These are phyloP conservation scores for Ceratocystis diversiconidia DNA, from an alignment of 2,329 filamentous ascomycete genomes.

Conservation along the genomic window DNA sequence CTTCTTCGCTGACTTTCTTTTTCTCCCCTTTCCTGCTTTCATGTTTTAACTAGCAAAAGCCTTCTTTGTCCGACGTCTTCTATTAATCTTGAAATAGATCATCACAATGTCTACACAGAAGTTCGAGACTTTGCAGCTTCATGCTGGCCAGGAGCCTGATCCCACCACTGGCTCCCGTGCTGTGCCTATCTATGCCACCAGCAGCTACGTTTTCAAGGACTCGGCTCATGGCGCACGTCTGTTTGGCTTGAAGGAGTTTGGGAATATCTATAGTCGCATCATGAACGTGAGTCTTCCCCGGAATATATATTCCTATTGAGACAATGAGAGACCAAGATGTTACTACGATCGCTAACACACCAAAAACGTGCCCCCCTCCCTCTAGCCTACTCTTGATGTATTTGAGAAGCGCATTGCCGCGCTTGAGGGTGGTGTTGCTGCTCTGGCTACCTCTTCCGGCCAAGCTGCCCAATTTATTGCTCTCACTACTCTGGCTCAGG, in stretches of 20 bases:
- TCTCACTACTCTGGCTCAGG: slow-evolving; percentile 67
- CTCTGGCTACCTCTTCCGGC: slow-evolving; percentile 71
- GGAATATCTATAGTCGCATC: slow-evolving; percentile 95
- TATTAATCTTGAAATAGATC: slow-evolving; percentile 14
- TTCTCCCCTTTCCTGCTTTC: neutral
- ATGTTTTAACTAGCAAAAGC: neutral
- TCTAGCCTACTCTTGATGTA: slow-evolving; percentile 80
- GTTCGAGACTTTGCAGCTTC: slow-evolving; percentile 77
- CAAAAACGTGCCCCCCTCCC: neutral
- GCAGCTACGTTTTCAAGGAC: slow-evolving; percentile 90
- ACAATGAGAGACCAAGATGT: neutral
- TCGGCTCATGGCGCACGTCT: slow-evolving; percentile 88
- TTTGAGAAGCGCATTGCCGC: slow-evolving; percentile 96
- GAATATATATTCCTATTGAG: too few relatives aligned
- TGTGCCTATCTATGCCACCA: slow-evolving; percentile 90
- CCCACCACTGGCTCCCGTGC: slow-evolving; percentile 72
- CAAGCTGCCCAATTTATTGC: slow-evolving; percentile 89
- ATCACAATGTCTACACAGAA: slow-evolving; percentile 35
- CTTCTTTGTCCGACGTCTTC: slow-evolving; percentile 17
- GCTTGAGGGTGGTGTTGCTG: slow-evolving; percentile 79
- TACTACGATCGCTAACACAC: neutral
- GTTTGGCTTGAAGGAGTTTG: slow-evolving; percentile 91
- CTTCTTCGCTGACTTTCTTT: neutral
- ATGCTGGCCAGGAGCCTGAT: slow-evolving; percentile 72
- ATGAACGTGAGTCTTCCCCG: slow-evolving; percentile 51